Base-by-base conservation (phyloP, 495 filamentous ascomycete species). In the Friedmanniomyces endolithicus region DNA sequence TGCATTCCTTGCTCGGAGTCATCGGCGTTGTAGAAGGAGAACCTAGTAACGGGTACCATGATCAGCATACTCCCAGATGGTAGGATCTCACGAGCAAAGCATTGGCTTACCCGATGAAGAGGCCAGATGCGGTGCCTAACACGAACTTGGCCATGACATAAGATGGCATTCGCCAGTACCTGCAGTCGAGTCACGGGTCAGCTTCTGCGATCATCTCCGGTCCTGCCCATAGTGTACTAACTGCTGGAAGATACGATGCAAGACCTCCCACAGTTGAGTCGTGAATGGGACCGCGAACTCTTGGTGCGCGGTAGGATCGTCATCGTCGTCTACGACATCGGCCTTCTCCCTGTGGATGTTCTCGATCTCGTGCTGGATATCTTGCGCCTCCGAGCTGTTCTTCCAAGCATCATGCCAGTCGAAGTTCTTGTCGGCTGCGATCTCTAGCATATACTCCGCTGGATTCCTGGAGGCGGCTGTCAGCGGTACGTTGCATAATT, bases 401-500 rank as follows among this genome's bases (percentile, higher is more conserved):
- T 80, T 80, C 90, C 90, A 96, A 11, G 82, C 73, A 45, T 81
- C 68, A 63, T 80, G 77, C 90, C 90, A 96, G 67, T 96, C 88
- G 48, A 83, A 76, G 27, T 86, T 76, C 20, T 78, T 81, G 53
- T 76, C 65, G 22, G 80, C 83, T n/a, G 81, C 83, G n/a, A 77
- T 75, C 59, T 84, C 81, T 8, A 86, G 75, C 78, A 84, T 84
- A 51, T 83, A 84, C 68, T 85, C 82, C 23, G 82, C 82, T 0
- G 81, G 82, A 60, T 86, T 86, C 34, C 27, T 31, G 27, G 27
- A 31, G 27, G 27, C 9, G 27, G 9, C 9, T 31, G 27, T 31
- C 27, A 31, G 27, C 27, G 9, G 27, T 9, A 9, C 9, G 4
- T 3, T 31, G 9, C 4, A 31, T 31, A 9, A 31, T 3, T 31